A percentile compares a stretch with the other conserved stretches of the same genome.
Conservation (phyloP, 805 yeast genomes). For the Saccharomycopsis sp. region DNA sequence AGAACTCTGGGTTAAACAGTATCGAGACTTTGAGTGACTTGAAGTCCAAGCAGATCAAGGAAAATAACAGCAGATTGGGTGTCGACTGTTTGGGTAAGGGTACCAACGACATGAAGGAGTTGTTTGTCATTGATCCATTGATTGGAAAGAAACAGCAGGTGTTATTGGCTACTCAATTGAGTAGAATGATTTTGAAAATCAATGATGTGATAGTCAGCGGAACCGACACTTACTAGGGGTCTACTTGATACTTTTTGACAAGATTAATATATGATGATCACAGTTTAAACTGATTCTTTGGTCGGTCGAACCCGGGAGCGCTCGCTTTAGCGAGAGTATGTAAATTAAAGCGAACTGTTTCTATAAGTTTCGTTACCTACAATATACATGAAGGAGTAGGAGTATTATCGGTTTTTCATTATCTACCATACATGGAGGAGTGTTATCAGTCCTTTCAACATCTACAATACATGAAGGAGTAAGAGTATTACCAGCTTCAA, state of each 20-base stretch:
- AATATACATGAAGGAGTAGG: too few species aligned
- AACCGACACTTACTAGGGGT: constrained; percentile 55
- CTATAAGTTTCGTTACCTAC: too few species aligned
- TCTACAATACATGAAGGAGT: too few species aligned
- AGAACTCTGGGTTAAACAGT: constrained; percentile 92
- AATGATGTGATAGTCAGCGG: constrained; percentile 93
- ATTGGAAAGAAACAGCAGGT: constrained; percentile 97
- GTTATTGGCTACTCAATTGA: constrained; percentile 90
- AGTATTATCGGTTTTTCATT: too few species aligned
- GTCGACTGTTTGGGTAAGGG: constrained; percentile 91
- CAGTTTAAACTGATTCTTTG: too few species aligned
- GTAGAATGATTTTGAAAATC: constrained; percentile 95
- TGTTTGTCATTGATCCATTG: constrained; percentile 93
- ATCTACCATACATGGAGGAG: too few species aligned
- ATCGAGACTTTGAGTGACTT: constrained; percentile 81
- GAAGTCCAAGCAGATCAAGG: constrained; percentile 79
- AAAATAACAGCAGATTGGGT: constrained; percentile 66
- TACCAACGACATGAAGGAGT: constrained; percentile 85
- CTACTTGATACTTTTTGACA: constrained; percentile 24
- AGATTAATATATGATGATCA: too few species aligned
- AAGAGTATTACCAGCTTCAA: too few species aligned
- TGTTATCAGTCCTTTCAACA: too few species aligned
- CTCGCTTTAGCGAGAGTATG: too few species aligned
- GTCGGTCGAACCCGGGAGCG: too few species aligned
- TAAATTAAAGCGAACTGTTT: too few species aligned